A percentile compares a stretch with the other conserved stretches of the same genome.
phyloP scores from a whole-genome alignment of 2,329 filamentous ascomycete species.

The Penicillium sp. region DNA sequence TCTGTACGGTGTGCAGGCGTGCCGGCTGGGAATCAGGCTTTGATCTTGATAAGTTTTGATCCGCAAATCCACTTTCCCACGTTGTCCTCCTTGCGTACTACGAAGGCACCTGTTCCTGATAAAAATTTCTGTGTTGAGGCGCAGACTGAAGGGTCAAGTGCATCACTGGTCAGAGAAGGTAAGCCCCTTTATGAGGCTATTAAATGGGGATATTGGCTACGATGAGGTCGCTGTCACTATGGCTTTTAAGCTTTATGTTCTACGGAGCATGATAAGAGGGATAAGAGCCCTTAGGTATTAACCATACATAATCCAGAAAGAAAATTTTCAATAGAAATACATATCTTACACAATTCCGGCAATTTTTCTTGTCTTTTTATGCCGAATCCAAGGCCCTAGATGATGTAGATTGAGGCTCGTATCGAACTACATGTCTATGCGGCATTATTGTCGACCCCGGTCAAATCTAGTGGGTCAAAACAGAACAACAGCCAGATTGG shows the following conservation, averaged over 20 bases:
- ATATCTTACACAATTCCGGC: no score
- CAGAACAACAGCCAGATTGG: no score
- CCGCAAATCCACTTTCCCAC: conserved; percentile 33
- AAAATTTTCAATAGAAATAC: no score
- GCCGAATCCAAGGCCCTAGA: no score
- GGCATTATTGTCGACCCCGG: no score
- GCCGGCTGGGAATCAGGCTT: conserved; percentile 26
- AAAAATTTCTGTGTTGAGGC: conserved; percentile 4
- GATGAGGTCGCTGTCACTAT: neutral
- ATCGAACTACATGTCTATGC: no score
- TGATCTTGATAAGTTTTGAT: conserved; percentile 44
- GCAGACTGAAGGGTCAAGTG: neutral
- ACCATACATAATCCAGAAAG: no score
- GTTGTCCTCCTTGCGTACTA: conserved; percentile 4
- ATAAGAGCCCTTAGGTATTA: neutral
- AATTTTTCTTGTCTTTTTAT: no score
- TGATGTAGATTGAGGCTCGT: no score
- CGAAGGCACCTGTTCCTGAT: neutral
- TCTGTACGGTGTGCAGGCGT: conserved; percentile 33
- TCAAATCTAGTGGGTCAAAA: no score
- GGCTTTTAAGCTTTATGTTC: neutral
- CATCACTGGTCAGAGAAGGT: conserved; percentile 8
- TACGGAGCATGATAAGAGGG: neutral
- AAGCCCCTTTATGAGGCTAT: conserved; percentile 17
- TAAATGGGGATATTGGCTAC: conserved; percentile 19